Evolutionary conservation across 495 filamentous ascomycete genomes (phyloP), one percentile per base, ranked within the genome.

Genomic region (Evansstolkia leycettana): DNA sequence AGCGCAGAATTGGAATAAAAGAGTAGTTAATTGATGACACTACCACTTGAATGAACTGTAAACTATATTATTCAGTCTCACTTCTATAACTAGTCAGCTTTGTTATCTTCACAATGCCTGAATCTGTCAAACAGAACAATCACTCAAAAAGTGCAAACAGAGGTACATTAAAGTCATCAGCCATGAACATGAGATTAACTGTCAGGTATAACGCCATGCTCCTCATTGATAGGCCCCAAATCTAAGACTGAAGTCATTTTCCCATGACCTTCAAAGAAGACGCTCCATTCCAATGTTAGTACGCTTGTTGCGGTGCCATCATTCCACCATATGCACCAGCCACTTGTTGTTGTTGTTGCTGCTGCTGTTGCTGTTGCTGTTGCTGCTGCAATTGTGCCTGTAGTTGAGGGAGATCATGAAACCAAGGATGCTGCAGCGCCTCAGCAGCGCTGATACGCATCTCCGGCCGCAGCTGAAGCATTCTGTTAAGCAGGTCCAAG

Each of bases 381-480:
- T 62, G 58, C 43, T 55, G 62, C 38, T 64, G 69, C 47, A 72
- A 56, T 39, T 73, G 67, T 18, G 62, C 55, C 39, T 70, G 65
- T 35, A 72, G 33, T 34, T 65, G 64, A 5, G 67, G 57, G 25
- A 80, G 53, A 52, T 80, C 79, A 40, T 70, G 60, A 59, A 98
- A 98, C 90, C 90, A 98, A 2, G 76, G 82, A 55, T 98, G 92
- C 41, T 75, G 68, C 34, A 96, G 61, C 3, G 89, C 89, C 38
- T 87, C 81, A 38, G 75, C 62, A 7, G 90, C 90, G 36, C 79
- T 82, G 47, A 93, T 80, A 18, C 90, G 75, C 66, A 93, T 81
- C 52, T 98, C 90, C 4, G 90, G 90, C 25, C 90, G 73, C 23
- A 96, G 64, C 47, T 95, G 88, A 23, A 98, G 71, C 90, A 96